These are phyloP conservation scores for Plasmodium ovale DNA, from an alignment of 169 alveolate genomes.

Conservation along the genomic window DNA sequence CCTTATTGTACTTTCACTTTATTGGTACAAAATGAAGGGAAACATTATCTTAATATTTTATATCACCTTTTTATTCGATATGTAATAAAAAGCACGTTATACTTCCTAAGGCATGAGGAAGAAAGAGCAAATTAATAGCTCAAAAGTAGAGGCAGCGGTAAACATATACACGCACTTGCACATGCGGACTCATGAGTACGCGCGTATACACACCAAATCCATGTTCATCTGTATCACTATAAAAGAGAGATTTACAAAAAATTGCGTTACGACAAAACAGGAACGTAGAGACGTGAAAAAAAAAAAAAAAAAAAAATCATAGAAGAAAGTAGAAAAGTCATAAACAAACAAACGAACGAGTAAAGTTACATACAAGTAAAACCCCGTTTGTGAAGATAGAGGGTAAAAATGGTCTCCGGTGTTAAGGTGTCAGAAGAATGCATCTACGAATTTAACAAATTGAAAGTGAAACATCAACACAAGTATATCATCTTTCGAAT, in stretches of 20 bases:
- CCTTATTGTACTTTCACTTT: neutral
- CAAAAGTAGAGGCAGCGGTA: neutral
- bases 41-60: slow-evolving; percentile 2
- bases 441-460: slow-evolving; percentile 57
- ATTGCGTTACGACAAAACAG: too few relatives aligned
- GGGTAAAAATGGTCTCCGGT: slow-evolving; percentile 61
- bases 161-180: neutral
- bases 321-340: neutral
- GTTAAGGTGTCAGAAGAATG: slow-evolving; percentile 74
- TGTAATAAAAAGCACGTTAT: neutral
- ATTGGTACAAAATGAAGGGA: neutral
- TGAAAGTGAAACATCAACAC: slow-evolving; percentile 70
- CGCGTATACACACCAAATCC: too few relatives aligned
- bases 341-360: too few relatives aligned
- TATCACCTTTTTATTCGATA: neutral
- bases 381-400: too few relatives aligned
- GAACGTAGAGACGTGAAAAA: neutral
- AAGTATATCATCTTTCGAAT: slow-evolving; percentile 61
- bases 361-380: too few relatives aligned
- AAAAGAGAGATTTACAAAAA: too few relatives aligned
- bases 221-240: too few relatives aligned
- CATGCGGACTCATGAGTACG: too few relatives aligned
- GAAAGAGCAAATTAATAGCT: neutral
- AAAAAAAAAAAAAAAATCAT: neutral
- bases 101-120: too few relatives aligned